These are phyloP conservation scores for Trypanosoma theileri DNA, from an alignment of 208 protist species.

Conservation along the genomic window DNA sequence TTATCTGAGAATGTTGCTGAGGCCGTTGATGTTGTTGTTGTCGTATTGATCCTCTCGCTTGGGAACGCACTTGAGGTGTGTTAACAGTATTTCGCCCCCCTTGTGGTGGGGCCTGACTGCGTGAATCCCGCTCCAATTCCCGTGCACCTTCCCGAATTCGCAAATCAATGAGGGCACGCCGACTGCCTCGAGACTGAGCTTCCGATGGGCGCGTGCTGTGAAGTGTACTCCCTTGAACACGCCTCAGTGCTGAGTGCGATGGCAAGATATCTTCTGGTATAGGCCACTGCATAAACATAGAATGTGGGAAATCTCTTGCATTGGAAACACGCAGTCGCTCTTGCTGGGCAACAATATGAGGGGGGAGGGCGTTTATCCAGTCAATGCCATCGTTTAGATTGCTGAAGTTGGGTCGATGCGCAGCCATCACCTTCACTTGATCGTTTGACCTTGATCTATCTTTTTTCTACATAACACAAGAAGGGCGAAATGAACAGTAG, in stretches of 20 bases:
- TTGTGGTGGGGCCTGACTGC: neutral
- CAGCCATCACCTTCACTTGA: neutral
- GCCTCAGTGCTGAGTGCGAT: slow-evolving; percentile 1
- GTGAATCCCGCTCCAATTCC: neutral
- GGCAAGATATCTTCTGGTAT: slow-evolving; percentile 22
- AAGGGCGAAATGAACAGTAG: too few relatives aligned
- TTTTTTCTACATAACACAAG: too few relatives aligned
- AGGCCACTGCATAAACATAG: slow-evolving; percentile 30
- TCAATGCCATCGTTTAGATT: slow-evolving; percentile 38
- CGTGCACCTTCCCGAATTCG: neutral
- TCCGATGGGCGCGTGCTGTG: neutral
- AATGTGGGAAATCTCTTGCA: neutral
- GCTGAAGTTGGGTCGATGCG: slow-evolving; percentile 24
- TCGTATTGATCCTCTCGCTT: neutral
- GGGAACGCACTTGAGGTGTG: neutral
- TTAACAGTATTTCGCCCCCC: neutral
- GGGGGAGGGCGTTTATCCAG: slow-evolving; percentile 32
- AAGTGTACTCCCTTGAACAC: neutral
- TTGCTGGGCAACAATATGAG: slow-evolving; percentile 22
- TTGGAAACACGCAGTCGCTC: slow-evolving; percentile 1
- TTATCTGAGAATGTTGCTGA: neutral
- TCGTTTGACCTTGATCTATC: too few relatives aligned
- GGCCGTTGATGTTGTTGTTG: neutral
- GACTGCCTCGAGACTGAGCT: neutral
- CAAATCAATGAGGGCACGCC: neutral